Percentiles rank a stretch among this genome's conserved stretches.
Conservation (phyloP, 345 rosid genomes). For the Hirschfeldia incana region DNA sequence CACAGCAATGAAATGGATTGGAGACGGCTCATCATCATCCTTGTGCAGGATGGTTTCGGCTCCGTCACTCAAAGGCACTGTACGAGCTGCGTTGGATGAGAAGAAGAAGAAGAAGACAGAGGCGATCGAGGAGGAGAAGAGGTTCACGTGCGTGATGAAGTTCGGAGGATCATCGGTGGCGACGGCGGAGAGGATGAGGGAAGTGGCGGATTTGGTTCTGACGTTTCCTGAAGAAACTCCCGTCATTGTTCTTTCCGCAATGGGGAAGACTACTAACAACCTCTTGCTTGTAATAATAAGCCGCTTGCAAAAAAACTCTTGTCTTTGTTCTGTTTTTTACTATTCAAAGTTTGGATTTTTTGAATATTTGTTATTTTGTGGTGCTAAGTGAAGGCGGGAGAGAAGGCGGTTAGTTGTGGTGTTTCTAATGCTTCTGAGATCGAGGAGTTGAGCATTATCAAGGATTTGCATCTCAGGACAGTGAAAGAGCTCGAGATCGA, state of each 20-base stretch:
- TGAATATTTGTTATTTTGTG: background rate
- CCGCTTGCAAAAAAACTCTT: background rate
- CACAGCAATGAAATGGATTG: constrained; percentile 11
- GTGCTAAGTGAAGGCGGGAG: constrained; percentile 75
- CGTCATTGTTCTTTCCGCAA: constrained; percentile 86
- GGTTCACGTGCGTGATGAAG: constrained; percentile 83
- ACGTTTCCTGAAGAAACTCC: constrained; percentile 83
- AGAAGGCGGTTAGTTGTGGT: constrained; percentile 90
- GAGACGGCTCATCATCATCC: constrained; percentile 28
- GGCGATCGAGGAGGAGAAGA: constrained; percentile 38
- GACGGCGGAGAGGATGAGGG: constrained; percentile 80
- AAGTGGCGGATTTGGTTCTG: constrained; percentile 79
- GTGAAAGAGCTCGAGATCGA: constrained; percentile 73
- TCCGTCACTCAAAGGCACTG: background rate
- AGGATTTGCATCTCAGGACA: constrained; percentile 80
- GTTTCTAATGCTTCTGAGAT: constrained; percentile 66
- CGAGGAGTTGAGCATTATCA: constrained; percentile 69
- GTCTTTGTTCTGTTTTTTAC: background rate
- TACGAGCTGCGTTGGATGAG: constrained; percentile 37
- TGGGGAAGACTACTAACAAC: constrained; percentile 96
- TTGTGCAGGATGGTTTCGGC: constrained; percentile 20
- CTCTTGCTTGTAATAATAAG: constrained; percentile 77
- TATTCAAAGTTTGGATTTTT: background rate
- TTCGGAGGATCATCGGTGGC: constrained; percentile 96
- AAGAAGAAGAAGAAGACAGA: constrained; percentile 33